These are phyloP conservation scores for Oropetium thomaeum DNA, from an alignment of 176 grass and related monocot genomes.

Conservation along the genomic window DNA sequence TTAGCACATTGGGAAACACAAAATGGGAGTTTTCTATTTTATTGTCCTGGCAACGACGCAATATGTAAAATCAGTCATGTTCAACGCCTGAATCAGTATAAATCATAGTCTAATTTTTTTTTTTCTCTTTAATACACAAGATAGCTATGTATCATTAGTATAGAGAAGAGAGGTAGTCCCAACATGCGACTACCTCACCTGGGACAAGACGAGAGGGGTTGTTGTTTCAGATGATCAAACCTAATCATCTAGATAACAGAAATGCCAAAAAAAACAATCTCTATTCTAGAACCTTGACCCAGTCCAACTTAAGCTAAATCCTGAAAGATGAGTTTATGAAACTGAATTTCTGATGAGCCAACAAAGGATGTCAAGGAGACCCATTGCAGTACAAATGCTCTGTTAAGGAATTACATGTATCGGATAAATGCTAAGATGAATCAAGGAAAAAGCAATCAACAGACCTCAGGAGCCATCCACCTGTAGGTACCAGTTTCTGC, in stretches of 20 bases:
- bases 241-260: too few species aligned
- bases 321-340: neutral
- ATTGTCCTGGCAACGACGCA: neutral
- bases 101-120: too few species aligned
- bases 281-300: too few species aligned
- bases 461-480: slow-evolving; percentile 99
- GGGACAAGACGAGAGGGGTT: too few species aligned
- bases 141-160: too few species aligned
- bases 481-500: slow-evolving; percentile 97
- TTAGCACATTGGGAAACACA: neutral
- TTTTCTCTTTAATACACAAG: too few species aligned
- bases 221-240: too few species aligned
- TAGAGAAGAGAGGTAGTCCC: too few species aligned
- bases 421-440: neutral
- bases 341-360: neutral
- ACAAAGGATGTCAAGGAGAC: neutral
- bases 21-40: neutral
- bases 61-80: neutral
- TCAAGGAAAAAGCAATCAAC: slow-evolving; percentile 4
- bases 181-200: too few species aligned
- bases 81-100: neutral
- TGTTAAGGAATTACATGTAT: neutral
- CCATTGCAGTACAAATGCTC: neutral
- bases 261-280: too few species aligned
- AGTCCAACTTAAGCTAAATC: neutral